phyloP scores from a whole-genome alignment of 139 green algal genomes.

The Ettlia oleoabundans region DNA sequence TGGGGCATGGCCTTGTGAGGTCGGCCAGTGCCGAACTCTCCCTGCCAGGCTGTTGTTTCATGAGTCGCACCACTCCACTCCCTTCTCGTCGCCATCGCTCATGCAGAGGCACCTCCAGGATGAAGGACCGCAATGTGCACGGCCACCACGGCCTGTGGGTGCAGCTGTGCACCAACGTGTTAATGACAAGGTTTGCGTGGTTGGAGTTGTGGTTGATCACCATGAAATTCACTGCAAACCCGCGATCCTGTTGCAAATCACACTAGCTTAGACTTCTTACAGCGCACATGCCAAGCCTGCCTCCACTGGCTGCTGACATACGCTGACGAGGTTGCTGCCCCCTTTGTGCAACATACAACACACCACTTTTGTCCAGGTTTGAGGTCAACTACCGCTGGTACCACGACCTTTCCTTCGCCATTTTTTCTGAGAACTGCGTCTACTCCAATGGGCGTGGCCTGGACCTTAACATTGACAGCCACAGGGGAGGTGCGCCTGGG shows the following conservation, averaged over 20 bases:
- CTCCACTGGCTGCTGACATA: too few relatives aligned
- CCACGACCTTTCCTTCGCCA: slow-evolving; percentile 24
- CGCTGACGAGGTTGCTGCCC: too few relatives aligned
- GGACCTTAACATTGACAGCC: slow-evolving; percentile 25
- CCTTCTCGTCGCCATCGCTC: too few relatives aligned
- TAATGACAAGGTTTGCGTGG: neutral
- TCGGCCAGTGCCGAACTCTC: neutral
- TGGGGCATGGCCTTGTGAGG: too few relatives aligned
- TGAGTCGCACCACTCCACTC: neutral
- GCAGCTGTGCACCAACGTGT: neutral
- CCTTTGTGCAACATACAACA: too few relatives aligned
- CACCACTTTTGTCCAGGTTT: neutral
- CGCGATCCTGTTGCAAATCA: too few relatives aligned
- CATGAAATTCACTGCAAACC: too few relatives aligned
- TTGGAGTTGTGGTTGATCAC: too few relatives aligned
- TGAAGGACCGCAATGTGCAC: slow-evolving; percentile 11
- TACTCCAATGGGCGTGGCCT: neutral
- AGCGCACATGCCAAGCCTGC: too few relatives aligned
- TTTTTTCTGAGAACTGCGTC: slow-evolving; percentile 10
- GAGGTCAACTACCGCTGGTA: slow-evolving; percentile 2
- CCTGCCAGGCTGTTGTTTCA: neutral
- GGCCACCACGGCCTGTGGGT: slow-evolving; percentile 23
- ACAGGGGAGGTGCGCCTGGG: neutral
- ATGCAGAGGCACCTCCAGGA: neutral
- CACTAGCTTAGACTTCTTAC: too few relatives aligned